Conservation (phyloP, 176 grass and related monocot species). For the Triticum monococcum region DNA sequence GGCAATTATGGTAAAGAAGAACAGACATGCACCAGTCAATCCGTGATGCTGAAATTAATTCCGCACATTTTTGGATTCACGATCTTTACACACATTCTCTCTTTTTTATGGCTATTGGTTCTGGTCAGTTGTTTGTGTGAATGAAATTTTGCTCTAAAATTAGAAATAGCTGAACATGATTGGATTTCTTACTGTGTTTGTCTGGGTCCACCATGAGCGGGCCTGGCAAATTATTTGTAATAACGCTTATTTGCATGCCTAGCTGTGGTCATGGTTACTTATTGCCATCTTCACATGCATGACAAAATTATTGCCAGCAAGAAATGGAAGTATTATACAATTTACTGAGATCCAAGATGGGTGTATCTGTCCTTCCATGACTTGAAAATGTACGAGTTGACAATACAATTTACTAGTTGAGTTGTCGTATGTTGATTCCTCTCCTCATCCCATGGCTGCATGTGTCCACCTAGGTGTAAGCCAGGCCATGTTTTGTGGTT, state of each 20-base stretch:
- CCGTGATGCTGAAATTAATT: too few species aligned
- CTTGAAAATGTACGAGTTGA: not conserved
- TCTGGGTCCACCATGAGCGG: not conserved
- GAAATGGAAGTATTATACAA: conserved; percentile 17
- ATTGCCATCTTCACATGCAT: conserved; percentile 6
- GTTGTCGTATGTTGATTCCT: not conserved
- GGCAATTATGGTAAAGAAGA: too few species aligned
- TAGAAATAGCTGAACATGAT: not conserved
- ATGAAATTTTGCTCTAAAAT: not conserved
- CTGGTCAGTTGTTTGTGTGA: not conserved
- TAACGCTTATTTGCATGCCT: not conserved
- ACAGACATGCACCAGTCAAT: not conserved
- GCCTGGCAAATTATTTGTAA: conserved; percentile 3
- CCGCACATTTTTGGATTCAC: not conserved
- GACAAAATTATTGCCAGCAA: not conserved
- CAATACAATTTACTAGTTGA: not conserved
- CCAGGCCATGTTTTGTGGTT: conserved; percentile 31
- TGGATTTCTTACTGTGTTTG: not conserved
- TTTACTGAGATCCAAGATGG: conserved; percentile 11
- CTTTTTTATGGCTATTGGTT: not conserved
- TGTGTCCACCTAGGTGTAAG: conserved; percentile 31
- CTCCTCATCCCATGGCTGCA: conserved; percentile 5
- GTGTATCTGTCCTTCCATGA: not conserved
- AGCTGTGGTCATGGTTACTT: conserved; percentile 22
- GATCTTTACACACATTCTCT: not conserved